Evolutionary conservation across 2,329 filamentous ascomycete genomes (phyloP), one percentile per base, ranked within the genome.

Genomic region (Cladosporium austrohemisphaericum): DNA sequence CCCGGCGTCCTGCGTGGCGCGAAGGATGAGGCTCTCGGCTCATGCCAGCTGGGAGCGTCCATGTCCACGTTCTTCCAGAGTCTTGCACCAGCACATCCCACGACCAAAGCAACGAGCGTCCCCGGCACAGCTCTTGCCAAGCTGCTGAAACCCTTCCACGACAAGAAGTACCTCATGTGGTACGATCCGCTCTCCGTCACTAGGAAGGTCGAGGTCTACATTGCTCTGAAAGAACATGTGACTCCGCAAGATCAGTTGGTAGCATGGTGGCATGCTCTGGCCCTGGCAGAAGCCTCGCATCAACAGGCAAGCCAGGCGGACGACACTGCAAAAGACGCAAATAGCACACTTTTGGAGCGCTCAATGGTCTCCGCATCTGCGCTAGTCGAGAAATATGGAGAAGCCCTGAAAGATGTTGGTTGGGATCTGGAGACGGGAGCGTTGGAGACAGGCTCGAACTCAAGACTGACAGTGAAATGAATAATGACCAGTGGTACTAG

Each of bases 341-440:
- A 44, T 67, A 73, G 47, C 65, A 68, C 41, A 71, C 69, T 52
- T 4, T 68, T 79, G 35, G 62, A 70, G 41, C 57, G 68, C 50
- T 68, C 70, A 38, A 57, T 76, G 52, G 64, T 67, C 38, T 57
- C 68, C 33, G 60, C 68, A 7, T 57, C 58, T 6, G 60, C 60
- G 8, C 66, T 73, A 40, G 79, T 84, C 62, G 62, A 68, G 55
- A 57, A 66, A 60, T 64, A 73, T 72, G 50, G 69, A 45, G 53
- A 66, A 53, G 55, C 67, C 53, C 53, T 83, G 48, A 61, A 57
- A 51, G 63, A 64, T 26, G 69, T 60, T 25, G 85, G 85, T 0
- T 91, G 86, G 86, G 79, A 90, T 66, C 57, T 86, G 38, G 71
- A 80, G 49, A 74, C 74, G 43, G 75, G 75, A 31, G 83, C 81